A percentile compares a stretch with the other conserved stretches of the same genome.
Conservation (phyloP, 805 yeast species). For the Starmerella stigmatis region DNA sequence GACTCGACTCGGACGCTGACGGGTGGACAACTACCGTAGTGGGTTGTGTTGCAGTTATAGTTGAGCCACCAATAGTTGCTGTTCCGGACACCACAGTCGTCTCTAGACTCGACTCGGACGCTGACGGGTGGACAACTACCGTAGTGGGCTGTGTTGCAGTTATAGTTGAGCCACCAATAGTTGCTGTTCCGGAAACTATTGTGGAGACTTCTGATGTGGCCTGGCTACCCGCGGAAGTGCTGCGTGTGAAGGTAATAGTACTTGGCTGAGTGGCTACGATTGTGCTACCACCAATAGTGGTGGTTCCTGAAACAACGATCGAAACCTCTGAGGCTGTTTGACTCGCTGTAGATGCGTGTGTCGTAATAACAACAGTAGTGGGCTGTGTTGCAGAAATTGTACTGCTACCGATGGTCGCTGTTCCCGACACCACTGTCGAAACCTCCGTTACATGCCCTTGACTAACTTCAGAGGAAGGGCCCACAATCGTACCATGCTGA, state of each 20-base stretch:
- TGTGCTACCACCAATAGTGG: background rate
- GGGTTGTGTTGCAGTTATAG: no score
- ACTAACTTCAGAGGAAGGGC: no score
- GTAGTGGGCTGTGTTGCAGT: slow-evolving; percentile 43
- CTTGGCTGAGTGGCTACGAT: no score
- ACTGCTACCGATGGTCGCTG: background rate
- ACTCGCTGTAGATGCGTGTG: no score
- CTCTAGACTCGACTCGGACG: no score
- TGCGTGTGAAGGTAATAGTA: background rate
- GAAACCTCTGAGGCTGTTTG: no score
- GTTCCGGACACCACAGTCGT: background rate
- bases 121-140: slow-evolving; percentile 70
- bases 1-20: no score
- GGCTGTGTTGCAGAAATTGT: slow-evolving; percentile 26
- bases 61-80: background rate
- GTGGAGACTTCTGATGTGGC: background rate
- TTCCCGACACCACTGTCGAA: background rate
- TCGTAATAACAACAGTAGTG: slow-evolving; percentile 74
- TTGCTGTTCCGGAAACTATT: background rate
- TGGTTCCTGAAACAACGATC: background rate
- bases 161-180: background rate
- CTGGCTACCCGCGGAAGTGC: no score
- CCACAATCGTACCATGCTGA: no score
- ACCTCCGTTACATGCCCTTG: background rate
- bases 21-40: background rate